Conservation (phyloP, 371 early-diverging fungal genomes). For the Zancudomyces culisetae region DNA sequence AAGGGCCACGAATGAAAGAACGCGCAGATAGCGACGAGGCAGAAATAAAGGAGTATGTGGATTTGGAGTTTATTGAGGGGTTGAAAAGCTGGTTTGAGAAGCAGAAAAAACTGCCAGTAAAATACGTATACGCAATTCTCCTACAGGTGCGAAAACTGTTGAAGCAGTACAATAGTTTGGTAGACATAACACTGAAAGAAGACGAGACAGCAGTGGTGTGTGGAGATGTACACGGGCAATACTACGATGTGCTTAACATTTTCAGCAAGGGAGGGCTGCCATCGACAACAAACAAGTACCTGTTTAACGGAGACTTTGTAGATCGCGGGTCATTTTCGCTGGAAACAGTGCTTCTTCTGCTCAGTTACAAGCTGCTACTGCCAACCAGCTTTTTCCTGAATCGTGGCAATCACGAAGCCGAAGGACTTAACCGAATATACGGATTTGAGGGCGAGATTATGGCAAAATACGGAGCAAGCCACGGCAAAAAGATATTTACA, state of each 20-base stretch:
- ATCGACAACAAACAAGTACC: conserved; percentile 54
- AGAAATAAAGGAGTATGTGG: conserved; percentile 32
- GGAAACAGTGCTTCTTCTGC: conserved; percentile 85
- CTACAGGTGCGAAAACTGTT: conserved; percentile 49
- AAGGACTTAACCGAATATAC: conserved; percentile 94
- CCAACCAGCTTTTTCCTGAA: conserved; percentile 71
- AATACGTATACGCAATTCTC: conserved; percentile 71
- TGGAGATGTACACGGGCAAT: conserved; percentile 99
- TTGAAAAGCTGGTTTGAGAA: conserved; percentile 61
- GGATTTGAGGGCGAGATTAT: conserved; percentile 97
- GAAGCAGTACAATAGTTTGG: conserved; percentile 48
- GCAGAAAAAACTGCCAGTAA: conserved; percentile 78
- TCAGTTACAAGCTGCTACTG: conserved; percentile 79
- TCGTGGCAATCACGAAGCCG: conserved; percentile 98
- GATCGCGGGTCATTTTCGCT: conserved; percentile 93
- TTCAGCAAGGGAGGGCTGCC: conserved; percentile 82
- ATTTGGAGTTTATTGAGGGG: conserved; percentile 51
- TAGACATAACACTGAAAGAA: conserved; percentile 62
- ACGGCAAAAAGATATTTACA: conserved; percentile 50
- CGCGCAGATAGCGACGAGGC: conserved; percentile 2
- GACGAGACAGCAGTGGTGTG: conserved; percentile 71
- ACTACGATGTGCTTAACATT: conserved; percentile 88
- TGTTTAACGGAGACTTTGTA: conserved; percentile 97
- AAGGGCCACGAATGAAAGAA: conserved; percentile 22
- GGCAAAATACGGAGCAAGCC: conserved; percentile 66